Evolutionary conservation across 2,329 filamentous ascomycete species (phyloP).

Genomic region (Penicillium sclerotigenum): DNA sequence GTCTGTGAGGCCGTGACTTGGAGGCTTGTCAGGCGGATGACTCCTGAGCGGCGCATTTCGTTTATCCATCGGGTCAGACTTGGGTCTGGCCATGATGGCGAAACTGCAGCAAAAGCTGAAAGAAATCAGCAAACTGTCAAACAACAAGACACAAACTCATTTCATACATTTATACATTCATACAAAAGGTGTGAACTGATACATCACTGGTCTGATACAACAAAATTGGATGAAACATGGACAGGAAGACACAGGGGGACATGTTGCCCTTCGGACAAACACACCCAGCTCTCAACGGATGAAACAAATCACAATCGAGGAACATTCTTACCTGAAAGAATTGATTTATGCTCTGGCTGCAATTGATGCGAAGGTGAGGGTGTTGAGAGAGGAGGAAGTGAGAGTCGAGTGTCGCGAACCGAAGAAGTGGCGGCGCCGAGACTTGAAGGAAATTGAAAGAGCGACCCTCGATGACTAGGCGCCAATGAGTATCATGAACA

Average conservation of each 20-base stretch:
- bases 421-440: not conserved
- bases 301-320: not conserved
- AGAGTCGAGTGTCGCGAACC: not conserved
- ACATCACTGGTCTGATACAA: not conserved
- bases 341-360: not conserved
- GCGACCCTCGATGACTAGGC: not conserved
- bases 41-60: not conserved
- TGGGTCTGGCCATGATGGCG: not conserved
- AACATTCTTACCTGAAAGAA: not conserved
- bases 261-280: not conserved
- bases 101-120: not conserved
- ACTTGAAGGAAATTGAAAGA: not conserved
- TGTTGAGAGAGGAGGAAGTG: not conserved
- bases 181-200: not conserved
- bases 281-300: not conserved
- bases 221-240: not conserved
- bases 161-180: not conserved
- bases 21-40: not conserved
- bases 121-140: not conserved
- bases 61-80: not conserved
- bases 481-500: not conserved
- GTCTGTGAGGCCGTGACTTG: rapidly evolving
- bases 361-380: not conserved
- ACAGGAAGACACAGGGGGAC: not conserved
- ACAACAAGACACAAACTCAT: not conserved